Percentiles rank a stretch among this genome's conserved stretches.
These are phyloP conservation scores for Gloeostereum incarnatum DNA, from an alignment of 768 basidiomycete genomes.

Conservation along the genomic window DNA sequence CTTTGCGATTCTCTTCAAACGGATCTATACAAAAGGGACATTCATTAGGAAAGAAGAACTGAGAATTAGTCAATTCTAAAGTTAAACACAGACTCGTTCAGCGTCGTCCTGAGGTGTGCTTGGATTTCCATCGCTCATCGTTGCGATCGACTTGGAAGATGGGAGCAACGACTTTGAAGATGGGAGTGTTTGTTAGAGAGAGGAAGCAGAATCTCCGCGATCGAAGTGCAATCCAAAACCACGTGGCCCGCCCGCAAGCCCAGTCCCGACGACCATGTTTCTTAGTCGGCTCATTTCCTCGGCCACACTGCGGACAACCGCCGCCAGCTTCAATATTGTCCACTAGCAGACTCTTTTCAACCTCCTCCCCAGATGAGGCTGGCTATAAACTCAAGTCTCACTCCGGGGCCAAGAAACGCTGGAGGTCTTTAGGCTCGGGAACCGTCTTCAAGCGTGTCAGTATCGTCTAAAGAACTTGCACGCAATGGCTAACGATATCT, in stretches of 20 bases:
- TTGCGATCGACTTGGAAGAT: background rate
- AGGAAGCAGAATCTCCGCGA: too few relatives aligned
- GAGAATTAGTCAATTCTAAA: background rate
- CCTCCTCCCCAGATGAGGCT: slow-evolving; percentile 41
- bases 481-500: slow-evolving; percentile 2
- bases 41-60: too few relatives aligned
- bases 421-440: slow-evolving; percentile 60
- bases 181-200: too few relatives aligned
- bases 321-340: slow-evolving; percentile 3
- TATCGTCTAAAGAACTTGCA: slow-evolving; percentile 5
- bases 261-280: too few relatives aligned
- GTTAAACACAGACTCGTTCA: slow-evolving; percentile 52
- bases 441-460: slow-evolving; percentile 67
- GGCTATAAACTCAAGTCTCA: slow-evolving; percentile 78
- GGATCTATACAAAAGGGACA: slow-evolving; percentile 47
- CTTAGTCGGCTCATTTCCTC: too few relatives aligned
- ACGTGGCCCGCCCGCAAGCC: too few relatives aligned
- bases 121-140: slow-evolving; percentile 28
- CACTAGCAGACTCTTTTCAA: slow-evolving; percentile 53
- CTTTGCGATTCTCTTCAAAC: slow-evolving; percentile 85
- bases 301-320: too few relatives aligned
- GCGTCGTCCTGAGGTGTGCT: slow-evolving; percentile 67
- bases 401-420: slow-evolving; percentile 75
- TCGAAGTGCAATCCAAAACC: too few relatives aligned
- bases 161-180: too few relatives aligned